phyloP scores from a whole-genome alignment of 2,329 filamentous ascomycete genomes.

The Talaromyces sp. region DNA sequence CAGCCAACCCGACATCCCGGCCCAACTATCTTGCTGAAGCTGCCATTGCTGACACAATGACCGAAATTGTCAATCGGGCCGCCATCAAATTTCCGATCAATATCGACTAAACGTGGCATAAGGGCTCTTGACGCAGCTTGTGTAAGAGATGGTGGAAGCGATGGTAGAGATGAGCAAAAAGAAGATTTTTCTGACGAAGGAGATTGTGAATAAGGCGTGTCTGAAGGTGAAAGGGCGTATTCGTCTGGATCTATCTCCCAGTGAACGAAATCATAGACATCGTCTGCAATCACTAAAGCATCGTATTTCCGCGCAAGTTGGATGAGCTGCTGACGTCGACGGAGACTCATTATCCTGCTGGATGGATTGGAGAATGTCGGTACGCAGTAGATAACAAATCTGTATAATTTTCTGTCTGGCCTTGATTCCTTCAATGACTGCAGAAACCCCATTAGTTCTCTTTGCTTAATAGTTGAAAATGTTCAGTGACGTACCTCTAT shows the following conservation, averaged over 20 bases:
- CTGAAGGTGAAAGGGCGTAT: constrained; percentile 16
- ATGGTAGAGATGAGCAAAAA: not conserved
- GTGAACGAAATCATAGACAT: constrained; percentile 86
- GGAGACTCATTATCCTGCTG: not conserved
- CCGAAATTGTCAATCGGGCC: constrained; percentile 62
- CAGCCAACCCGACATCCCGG: constrained; percentile 80
- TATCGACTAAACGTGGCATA: constrained; percentile 70
- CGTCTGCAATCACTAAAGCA: constrained; percentile 75
- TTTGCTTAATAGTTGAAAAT: not conserved
- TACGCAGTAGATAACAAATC: constrained; percentile 3
- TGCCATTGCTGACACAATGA: constrained; percentile 75
- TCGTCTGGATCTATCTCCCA: constrained; percentile 52
- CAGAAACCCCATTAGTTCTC: not conserved
- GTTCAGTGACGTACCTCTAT: not conserved
- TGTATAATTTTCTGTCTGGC: constrained; percentile 4
- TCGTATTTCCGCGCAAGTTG: constrained; percentile 69
- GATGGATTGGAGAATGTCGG: constrained; percentile 14
- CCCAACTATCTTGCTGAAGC: constrained; percentile 78
- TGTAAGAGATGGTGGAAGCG: not conserved
- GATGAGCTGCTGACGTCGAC: constrained; percentile 63
- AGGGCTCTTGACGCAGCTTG: not conserved
- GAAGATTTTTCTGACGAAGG: not conserved
- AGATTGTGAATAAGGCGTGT: not conserved
- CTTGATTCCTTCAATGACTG: constrained; percentile 4
- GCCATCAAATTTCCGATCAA: constrained; percentile 64